Evolutionary conservation across 257 asterid species (phyloP), one percentile per base, ranked within the genome.

Genomic region (Nicotiana attenuata): DNA sequence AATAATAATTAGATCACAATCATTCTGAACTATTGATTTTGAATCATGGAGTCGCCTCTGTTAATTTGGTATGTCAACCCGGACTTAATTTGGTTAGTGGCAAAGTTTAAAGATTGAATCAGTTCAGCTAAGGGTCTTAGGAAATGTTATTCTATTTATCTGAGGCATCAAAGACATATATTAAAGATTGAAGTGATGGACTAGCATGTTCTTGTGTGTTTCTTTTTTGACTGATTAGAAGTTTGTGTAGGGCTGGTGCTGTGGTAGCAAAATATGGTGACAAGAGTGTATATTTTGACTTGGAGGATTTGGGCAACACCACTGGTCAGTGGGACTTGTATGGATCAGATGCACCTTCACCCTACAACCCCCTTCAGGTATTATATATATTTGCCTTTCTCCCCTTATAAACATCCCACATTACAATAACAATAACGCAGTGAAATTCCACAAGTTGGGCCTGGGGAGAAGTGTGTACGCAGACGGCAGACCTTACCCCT

Each of bases 291-390:
- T 95, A 93, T 93, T 93, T 95, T 89, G 99, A 95, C 87, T 89
- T 95, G 92, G 98, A 95, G 85, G 97, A 95, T 80, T 86, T 92
- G 77, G 96, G 92, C 79, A 92, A 92, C 91, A 93, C 99, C 81
- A 95, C 97, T 67, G 98, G 99, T 16, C 93, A 93, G 82, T 95
- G 99, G 99, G 97, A 95, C 85, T 87, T 93, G 92, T 95, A 96
- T 83, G 99, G 99, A 35, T 93, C 98, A 22, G 98, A 96, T 88
- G 97, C 97, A 6, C 95, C 99, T 31, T 93, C 99, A n/a, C 97
- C 97, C 26, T 96, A 95, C 92, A 93, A 92, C 85, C 10, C 94
- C 68, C 92, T 95, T 75, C 99, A 93, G 97, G 98, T 95, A 67
- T 29, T 33, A 26, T 0, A 0, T 26, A 26, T 26, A 56, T 22